Base-by-base conservation (phyloP, 805 yeast genomes). In the Gaillardinia entomophila region DNA sequence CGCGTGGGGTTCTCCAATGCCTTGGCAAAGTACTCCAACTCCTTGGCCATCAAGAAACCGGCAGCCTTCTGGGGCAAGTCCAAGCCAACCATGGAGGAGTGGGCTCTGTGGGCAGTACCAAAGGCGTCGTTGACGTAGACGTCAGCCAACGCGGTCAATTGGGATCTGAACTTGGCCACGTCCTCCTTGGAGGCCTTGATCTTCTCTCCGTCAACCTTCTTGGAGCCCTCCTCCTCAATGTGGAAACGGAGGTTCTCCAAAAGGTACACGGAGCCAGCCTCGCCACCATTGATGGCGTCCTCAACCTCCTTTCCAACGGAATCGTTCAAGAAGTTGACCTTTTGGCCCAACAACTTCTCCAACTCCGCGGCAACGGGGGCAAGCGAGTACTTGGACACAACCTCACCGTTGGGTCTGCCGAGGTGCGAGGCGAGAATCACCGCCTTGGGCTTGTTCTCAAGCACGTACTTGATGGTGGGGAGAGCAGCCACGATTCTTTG, bases 101-200 rank as follows among this genome's bases (percentile, higher is more conserved):
- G 99, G 45, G 98, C 98, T 77, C 99, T 87, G 83, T 92, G 99
- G 36, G 97, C 97, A 44, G 99, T 92, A 66, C 98, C 98, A 57
- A 92, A 92, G 38, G 97, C 97, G 65, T 92, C 99, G 72, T 92
- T 82, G 63, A 92, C 79, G 75, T 92, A 92, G 46, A 92, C 95
- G 57, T 92, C 99, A 49, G 97, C 97, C 56, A 92, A 75, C 36
- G 88, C 70, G 53, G 96, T 84, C 69, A 92, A 79, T 60, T 84
- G 79, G 55, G 77, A 58, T 79, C 98, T 86, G 84, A 92, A 92
- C 51, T 70, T 76, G 58, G 72, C 80, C 50, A 92, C 97, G 46
- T 66, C 84, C 55, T 75, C 95, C 43, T 79, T 71, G 48, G 84
- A 78, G 43, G 97, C 96, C 82, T 92, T 94, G 56, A 80, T 78